phyloP scores from a whole-genome alignment of 169 alveolate species.

The Plasmodium gonderi region DNA sequence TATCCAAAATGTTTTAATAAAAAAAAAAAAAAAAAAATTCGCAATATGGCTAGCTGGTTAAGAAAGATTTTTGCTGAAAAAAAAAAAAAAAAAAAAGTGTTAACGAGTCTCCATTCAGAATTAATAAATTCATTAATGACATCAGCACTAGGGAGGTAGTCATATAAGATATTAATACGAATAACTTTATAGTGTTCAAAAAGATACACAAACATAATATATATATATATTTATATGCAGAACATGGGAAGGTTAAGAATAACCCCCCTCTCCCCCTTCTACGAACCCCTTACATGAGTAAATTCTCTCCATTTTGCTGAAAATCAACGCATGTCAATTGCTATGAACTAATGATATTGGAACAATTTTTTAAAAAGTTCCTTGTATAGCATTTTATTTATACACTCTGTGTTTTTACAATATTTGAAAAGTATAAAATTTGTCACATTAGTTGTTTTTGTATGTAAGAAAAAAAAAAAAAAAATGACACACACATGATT shows the following conservation, averaged over 20 bases:
- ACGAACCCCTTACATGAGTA: not conserved
- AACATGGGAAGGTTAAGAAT: no score
- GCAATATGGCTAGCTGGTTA: not conserved
- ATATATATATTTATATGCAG: not conserved
- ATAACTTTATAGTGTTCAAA: not conserved
- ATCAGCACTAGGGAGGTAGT: not conserved
- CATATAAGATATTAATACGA: not conserved
- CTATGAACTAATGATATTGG: not conserved
- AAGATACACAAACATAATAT: not conserved
- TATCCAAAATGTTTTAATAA: not conserved
- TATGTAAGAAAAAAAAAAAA: no score
- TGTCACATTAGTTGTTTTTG: no score
- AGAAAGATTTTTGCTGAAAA: not conserved
- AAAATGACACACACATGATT: no score
- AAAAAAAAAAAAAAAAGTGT: not conserved
- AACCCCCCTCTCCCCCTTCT: no score
- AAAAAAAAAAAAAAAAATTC: not conserved
- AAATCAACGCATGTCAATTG: no score
- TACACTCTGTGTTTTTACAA: no score
- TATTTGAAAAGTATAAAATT: no score
- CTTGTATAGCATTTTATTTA: not conserved
- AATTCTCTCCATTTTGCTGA: not conserved
- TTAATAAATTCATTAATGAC: not conserved
- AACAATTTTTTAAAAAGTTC: not conserved
- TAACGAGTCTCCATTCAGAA: not conserved